Evolutionary conservation across 805 yeast genomes (phyloP).

Genomic region (Sugiyamaella floridensis): DNA sequence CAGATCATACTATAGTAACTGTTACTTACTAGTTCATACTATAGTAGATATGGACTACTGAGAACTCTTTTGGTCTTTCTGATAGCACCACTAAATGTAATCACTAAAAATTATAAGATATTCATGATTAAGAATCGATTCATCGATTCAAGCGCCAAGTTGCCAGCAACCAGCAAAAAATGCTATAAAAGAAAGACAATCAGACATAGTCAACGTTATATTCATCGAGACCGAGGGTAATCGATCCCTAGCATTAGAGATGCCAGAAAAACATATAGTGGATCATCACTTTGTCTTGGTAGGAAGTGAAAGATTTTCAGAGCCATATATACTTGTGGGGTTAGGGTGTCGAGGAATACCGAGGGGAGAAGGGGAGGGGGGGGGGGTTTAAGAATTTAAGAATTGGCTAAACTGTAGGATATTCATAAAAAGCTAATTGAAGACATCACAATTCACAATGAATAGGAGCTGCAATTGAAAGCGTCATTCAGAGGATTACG

Average conservation of each 20-base stretch:
- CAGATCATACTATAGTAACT: no score
- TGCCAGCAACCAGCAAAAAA: neutral
- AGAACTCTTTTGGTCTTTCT: no score
- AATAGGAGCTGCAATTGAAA: no score
- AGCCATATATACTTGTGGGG: neutral
- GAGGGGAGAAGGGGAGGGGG: no score
- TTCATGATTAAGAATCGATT: neutral
- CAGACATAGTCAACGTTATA: slow-evolving; percentile 22
- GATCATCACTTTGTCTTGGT: slow-evolving; percentile 17
- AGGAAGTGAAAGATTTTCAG: neutral
- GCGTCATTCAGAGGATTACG: no score
- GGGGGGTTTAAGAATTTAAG: no score
- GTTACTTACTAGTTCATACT: neutral
- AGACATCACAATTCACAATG: no score
- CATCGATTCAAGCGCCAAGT: neutral
- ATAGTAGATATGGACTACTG: no score
- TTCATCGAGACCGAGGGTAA: slow-evolving; percentile 22
- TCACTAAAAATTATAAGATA: no score
- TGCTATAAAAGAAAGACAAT: slow-evolving; percentile 4
- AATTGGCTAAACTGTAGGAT: neutral
- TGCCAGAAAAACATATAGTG: slow-evolving; percentile 24
- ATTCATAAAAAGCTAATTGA: no score
- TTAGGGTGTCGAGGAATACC: no score
- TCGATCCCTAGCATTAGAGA: slow-evolving; percentile 26
- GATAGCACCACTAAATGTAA: no score